Evolutionary conservation across 2,329 filamentous ascomycete genomes (phyloP).

Genomic region (Aspergillus hortae): DNA sequence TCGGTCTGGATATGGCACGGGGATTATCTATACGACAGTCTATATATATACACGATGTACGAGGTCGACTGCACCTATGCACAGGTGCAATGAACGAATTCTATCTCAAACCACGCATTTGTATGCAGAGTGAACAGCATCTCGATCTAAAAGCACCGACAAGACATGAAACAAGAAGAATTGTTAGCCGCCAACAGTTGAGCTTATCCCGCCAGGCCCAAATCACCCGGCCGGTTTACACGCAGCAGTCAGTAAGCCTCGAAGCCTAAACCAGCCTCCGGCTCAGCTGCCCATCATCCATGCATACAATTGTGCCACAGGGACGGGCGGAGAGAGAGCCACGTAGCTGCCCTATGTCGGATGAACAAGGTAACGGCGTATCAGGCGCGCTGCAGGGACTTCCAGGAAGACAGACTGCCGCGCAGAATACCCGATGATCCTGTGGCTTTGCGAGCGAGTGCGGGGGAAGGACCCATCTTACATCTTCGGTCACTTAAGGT

Average conservation of each 20-base stretch:
- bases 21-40: too few relatives aligned
- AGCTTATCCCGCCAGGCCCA: background rate
- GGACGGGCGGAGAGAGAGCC: conserved; percentile 14
- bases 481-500: too few relatives aligned
- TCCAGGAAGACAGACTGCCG: conserved; percentile 4
- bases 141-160: background rate
- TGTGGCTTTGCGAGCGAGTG: too few relatives aligned
- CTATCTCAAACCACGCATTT: too few relatives aligned
- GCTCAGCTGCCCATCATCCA: conserved; percentile 22
- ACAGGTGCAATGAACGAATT: too few relatives aligned
- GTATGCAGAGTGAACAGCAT: background rate
- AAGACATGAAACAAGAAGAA: background rate
- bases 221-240: background rate
- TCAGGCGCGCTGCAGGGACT: conserved; percentile 18
- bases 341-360: conserved; percentile 18
- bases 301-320: conserved; percentile 20
- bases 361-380: conserved; percentile 8
- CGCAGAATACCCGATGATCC: background rate
- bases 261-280: conserved; percentile 6
- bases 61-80: too few relatives aligned
- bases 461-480: too few relatives aligned
- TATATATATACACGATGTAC: too few relatives aligned
- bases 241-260: conserved; percentile 8
- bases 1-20: too few relatives aligned
- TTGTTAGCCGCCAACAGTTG: background rate